Conservation (phyloP, 2,329 filamentous ascomycete genomes). For the Thielaviopsis ethacetica region DNA sequence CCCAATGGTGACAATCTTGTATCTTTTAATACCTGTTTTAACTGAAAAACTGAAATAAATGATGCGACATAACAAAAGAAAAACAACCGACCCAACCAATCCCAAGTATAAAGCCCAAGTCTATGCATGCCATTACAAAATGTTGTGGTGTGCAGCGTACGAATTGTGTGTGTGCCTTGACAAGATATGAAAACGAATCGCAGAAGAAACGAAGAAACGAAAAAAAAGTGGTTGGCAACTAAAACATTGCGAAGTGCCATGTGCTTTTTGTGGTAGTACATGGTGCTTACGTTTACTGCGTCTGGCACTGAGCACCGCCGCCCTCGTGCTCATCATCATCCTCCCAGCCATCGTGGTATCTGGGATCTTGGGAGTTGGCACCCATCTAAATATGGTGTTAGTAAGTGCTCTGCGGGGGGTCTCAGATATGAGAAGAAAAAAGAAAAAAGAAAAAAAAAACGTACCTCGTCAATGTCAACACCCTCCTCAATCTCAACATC, state of each 20-base stretch:
- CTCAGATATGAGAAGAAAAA: background rate
- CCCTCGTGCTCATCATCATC: constrained; percentile 53
- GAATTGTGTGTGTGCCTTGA: no score
- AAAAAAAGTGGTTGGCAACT: background rate
- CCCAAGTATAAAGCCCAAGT: no score
- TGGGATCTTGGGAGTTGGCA: constrained; percentile 50
- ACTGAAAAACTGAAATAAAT: no score
- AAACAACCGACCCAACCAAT: no score
- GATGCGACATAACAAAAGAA: no score
- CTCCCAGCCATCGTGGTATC: constrained; percentile 50
- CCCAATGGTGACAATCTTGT: no score
- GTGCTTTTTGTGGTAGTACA: no score
- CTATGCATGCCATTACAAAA: no score
- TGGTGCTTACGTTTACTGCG: constrained; percentile 36
- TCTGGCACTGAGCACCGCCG: constrained; percentile 48
- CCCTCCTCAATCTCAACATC: constrained; percentile 79
- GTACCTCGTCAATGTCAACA: constrained; percentile 63
- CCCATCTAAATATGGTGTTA: constrained; percentile 39
- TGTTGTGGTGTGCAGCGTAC: no score
- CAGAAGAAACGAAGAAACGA: background rate
- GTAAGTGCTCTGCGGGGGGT: background rate
- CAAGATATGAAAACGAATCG: background rate
- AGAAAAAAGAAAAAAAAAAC: constrained; percentile 14
- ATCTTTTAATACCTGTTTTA: no score
- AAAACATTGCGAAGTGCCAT: background rate